These are phyloP conservation scores for Fraxinus velutina DNA, from an alignment of 305 asterid species.

Conservation along the genomic window DNA sequence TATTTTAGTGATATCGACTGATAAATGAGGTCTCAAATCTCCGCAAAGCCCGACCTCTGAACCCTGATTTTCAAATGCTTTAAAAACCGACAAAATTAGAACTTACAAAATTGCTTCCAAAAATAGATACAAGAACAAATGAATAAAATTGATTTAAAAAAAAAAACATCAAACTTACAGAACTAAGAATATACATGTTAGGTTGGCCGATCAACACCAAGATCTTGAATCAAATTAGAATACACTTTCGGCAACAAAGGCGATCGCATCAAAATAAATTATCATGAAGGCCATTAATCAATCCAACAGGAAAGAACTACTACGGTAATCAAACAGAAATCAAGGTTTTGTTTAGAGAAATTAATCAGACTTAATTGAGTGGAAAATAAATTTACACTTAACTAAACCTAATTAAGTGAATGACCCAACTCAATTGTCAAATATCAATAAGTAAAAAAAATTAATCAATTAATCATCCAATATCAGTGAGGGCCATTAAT, in stretches of 20 bases:
- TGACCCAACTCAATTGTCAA: not conserved
- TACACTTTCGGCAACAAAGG: not conserved
- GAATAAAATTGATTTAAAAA: not conserved
- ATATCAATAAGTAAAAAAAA: not conserved
- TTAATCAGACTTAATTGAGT: not conserved
- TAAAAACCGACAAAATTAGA: not conserved
- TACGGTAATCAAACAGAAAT: not conserved
- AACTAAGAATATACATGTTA: not conserved
- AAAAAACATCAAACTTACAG: not conserved
- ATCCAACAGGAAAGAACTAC: not conserved
- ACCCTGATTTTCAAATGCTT: not conserved
- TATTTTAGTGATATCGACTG: constrained; percentile 29
- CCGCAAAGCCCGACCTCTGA: not conserved
- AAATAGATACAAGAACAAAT: not conserved
- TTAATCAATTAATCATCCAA: not conserved
- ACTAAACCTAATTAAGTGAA: not conserved
- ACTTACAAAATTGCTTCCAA: not conserved
- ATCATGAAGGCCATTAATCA: not conserved
- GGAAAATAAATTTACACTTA: not conserved
- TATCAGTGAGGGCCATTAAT: not conserved
- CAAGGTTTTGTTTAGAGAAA: not conserved
- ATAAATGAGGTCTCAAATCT: constrained; percentile 20
- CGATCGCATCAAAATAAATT: not conserved
- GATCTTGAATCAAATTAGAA: not conserved
- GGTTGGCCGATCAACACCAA: not conserved